Evolutionary conservation across 257 asterid species (phyloP).

Genomic region (Craterostigma plantagineum): DNA sequence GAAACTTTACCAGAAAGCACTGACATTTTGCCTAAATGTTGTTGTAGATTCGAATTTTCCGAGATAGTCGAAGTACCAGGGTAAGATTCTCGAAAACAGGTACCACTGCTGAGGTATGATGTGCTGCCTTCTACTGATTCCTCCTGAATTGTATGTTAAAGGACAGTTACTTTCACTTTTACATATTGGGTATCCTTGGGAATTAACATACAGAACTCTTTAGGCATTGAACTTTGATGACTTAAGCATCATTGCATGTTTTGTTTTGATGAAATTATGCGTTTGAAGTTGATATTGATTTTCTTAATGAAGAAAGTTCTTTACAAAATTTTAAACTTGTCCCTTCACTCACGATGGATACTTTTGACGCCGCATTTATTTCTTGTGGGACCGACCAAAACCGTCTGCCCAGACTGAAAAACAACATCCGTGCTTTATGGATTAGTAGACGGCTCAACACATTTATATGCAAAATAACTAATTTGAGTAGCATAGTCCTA

Average conservation of each 20-base stretch:
- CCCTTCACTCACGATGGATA: too few relatives aligned
- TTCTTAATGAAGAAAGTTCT: too few relatives aligned
- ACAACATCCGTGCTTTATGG: too few relatives aligned
- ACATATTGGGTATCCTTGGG: background rate
- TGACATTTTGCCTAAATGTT: slow-evolving; percentile 9
- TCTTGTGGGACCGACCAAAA: too few relatives aligned
- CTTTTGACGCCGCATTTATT: too few relatives aligned
- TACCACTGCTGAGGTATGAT: slow-evolving; percentile 81
- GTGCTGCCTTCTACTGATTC: too few relatives aligned
- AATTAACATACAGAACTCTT: background rate
- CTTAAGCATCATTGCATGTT: background rate
- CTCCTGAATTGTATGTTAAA: background rate
- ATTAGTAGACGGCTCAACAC: background rate
- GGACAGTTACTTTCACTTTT: background rate
- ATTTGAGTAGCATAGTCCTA: background rate
- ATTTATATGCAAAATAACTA: background rate
- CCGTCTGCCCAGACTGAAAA: too few relatives aligned
- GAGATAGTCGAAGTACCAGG: slow-evolving; percentile 37
- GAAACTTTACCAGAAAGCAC: background rate
- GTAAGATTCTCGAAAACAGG: slow-evolving; percentile 53
- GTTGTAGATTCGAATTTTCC: slow-evolving; percentile 46
- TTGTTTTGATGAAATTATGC: background rate
- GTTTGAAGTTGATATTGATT: too few relatives aligned
- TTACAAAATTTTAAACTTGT: too few relatives aligned
- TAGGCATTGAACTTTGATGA: background rate